Evolutionary conservation across 805 yeast species (phyloP).

Genomic region (Pichia rugopelliculosa): DNA sequence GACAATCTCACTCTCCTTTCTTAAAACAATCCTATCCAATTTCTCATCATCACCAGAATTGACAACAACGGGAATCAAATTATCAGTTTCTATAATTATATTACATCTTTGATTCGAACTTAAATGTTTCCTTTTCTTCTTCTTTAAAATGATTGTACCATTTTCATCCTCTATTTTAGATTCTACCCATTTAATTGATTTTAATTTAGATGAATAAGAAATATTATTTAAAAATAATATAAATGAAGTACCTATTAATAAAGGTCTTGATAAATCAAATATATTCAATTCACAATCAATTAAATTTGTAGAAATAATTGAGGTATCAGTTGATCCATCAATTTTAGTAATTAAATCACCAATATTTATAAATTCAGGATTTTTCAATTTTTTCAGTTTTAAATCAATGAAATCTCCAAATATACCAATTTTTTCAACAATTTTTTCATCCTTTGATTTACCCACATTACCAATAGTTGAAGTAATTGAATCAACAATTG

Average conservation of each 20-base stretch:
- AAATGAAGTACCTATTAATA: constrained; percentile 73
- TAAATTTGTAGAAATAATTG: constrained; percentile 38
- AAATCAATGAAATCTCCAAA: constrained; percentile 51
- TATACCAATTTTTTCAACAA: constrained; percentile 31
- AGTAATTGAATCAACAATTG: constrained; percentile 34
- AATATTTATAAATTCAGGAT: constrained; percentile 41
- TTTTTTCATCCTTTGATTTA: constrained; percentile 8
- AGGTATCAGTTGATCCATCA: not conserved
- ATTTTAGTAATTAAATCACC: constrained; percentile 50
- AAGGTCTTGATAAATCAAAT: constrained; percentile 65
- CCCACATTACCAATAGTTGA: constrained; percentile 20
- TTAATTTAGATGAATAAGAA: constrained; percentile 60
- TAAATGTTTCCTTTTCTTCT: constrained; percentile 48
- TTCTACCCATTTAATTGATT: constrained; percentile 32
- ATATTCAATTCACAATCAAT: constrained; percentile 51
- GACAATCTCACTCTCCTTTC: constrained; percentile 62
- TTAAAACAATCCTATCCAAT: constrained; percentile 60
- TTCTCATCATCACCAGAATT: constrained; percentile 3
- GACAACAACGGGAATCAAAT: constrained; percentile 2
- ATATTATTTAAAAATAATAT: constrained; percentile 71
- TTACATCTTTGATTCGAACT: constrained; percentile 52
- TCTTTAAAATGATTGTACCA: constrained; percentile 21
- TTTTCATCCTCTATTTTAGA: constrained; percentile 25
- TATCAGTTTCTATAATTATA: constrained; percentile 37
- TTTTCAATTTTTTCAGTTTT: constrained; percentile 30